These are phyloP conservation scores for Apiospora phragmitis DNA, from an alignment of 2,329 filamentous ascomycete species.

Conservation along the genomic window DNA sequence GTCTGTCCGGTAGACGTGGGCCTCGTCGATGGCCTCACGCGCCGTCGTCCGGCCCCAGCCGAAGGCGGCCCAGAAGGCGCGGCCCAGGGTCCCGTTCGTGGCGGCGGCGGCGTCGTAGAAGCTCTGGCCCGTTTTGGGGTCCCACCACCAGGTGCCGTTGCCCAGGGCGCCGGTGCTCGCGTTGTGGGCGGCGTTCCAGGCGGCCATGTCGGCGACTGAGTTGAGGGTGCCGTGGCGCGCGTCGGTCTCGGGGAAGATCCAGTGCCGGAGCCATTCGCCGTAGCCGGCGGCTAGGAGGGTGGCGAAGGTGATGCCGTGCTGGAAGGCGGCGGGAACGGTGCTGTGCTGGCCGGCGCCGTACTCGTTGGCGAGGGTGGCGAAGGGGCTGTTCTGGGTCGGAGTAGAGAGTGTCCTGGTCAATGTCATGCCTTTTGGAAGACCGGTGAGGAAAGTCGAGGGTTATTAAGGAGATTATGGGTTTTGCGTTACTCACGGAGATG, in stretches of 20 bases:
- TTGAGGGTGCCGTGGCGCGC: conserved; percentile 18
- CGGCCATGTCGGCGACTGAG: conserved; percentile 18
- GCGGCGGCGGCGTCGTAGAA: conserved; percentile 16
- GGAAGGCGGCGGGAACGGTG: conserved; percentile 9
- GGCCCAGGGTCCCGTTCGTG: conserved; percentile 15
- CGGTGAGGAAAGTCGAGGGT: too few species aligned
- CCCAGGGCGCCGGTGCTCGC: conserved; percentile 18
- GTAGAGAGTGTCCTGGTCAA: background rate
- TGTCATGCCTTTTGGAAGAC: too few species aligned
- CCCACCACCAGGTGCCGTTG: conserved; percentile 22
- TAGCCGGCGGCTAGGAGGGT: conserved; percentile 22
- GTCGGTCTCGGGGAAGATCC: conserved; percentile 18
- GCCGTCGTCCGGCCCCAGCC: conserved; percentile 15
- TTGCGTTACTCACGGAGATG: background rate
- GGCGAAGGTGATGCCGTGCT: conserved; percentile 15
- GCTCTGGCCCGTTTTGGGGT: conserved; percentile 17
- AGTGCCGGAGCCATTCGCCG: conserved; percentile 21
- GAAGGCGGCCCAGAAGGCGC: conserved; percentile 15
- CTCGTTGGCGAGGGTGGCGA: background rate
- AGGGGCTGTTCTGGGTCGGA: background rate
- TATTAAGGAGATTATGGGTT: too few species aligned
- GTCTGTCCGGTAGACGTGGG: conserved; percentile 9
- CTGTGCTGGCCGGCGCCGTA: background rate
- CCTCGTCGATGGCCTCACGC: conserved; percentile 15
- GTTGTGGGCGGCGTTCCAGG: conserved; percentile 22